A percentile compares a stretch with the other conserved stretches of the same genome.
phyloP scores from a whole-genome alignment of 148 eudicot species.

The Drosera capensis region DNA sequence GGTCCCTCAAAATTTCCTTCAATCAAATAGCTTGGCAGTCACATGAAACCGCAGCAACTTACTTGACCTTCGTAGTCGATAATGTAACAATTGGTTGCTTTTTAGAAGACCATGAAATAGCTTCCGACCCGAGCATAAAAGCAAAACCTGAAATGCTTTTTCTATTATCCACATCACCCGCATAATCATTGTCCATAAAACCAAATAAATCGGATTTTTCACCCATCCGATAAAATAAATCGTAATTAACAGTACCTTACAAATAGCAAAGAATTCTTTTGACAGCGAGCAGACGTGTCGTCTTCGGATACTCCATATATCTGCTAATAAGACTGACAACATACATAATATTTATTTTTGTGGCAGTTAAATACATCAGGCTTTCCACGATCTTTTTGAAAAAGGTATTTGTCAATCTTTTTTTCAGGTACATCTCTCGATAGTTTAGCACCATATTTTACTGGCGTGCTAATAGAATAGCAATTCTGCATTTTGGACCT shows the following conservation, averaged over 20 bases:
- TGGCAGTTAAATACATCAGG: conserved; percentile 1
- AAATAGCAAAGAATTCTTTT: neutral
- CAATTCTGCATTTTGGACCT: neutral
- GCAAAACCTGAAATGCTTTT: conserved; percentile 1
- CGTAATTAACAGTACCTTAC: conserved; percentile 1
- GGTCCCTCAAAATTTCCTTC: neutral
- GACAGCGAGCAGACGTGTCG: neutral
- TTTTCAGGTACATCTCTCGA: neutral
- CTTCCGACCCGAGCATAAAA: neutral
- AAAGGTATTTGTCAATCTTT: too few species aligned
- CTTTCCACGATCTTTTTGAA: conserved; percentile 2
- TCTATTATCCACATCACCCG: conserved; percentile 3
- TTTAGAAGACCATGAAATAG: conserved; percentile 3
- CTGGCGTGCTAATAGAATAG: neutral
- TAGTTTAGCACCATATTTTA: neutral
- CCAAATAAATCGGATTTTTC: conserved; percentile 1
- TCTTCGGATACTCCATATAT: conserved; percentile 2
- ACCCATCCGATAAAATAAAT: conserved; percentile 1
- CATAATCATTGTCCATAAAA: conserved; percentile 2
- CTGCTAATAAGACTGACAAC: neutral
- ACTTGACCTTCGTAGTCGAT: neutral
- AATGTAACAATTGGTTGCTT: neutral
- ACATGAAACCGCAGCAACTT: neutral
- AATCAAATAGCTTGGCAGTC: neutral
- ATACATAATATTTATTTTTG: neutral